Base-by-base conservation (phyloP, 2,329 filamentous ascomycete species). In the Cercospora sp. region DNA sequence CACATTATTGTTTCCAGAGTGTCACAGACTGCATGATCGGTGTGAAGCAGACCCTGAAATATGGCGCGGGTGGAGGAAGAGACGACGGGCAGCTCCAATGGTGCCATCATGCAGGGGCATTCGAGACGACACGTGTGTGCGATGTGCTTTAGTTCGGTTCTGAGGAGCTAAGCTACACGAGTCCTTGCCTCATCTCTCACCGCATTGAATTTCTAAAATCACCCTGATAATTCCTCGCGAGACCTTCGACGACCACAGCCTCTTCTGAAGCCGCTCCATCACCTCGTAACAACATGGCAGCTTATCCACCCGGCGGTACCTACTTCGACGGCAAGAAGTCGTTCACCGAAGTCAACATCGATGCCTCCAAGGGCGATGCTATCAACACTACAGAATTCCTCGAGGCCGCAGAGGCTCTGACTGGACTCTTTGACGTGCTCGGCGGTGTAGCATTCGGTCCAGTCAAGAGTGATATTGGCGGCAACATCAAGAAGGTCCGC, bases 401-500 rank as follows among this genome's bases (percentile, higher is more conserved):
- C 72, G 91, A 96, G 73, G 95, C 95, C 67, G 87, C 93, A 63
- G 93, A 97, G 86, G 89, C 91, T 66, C 83, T 98, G 79, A 91
- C 91, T 63, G 91, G 89, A 70, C 88, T 99, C 70, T 98, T 98
- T 77, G 88, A 89, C 78, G 81, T 88, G 48, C 81, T 90, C 30
- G 87, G 87, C 63, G 86, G 84, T 55, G 87, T 91, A 36, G 93
- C 94, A 72, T 98, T 99, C 83, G 88, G 86, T 64, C 91, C 92
- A 28, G 94, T 98, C 79, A 97, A 97, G 87, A 91, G 83, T 74
- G 95, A 99, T 81, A 91, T 99, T 84, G 80, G 88, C 60, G 92
- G 92, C 79, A 99, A 99, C 83, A 87, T 98, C 83, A 94, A 93
- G 93, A 98, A 99, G 91, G 86, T 98, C 80, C 89, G 92, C 72